These are phyloP conservation scores for Noccaea caerulescens DNA, from an alignment of 345 rosid species.

Conservation along the genomic window DNA sequence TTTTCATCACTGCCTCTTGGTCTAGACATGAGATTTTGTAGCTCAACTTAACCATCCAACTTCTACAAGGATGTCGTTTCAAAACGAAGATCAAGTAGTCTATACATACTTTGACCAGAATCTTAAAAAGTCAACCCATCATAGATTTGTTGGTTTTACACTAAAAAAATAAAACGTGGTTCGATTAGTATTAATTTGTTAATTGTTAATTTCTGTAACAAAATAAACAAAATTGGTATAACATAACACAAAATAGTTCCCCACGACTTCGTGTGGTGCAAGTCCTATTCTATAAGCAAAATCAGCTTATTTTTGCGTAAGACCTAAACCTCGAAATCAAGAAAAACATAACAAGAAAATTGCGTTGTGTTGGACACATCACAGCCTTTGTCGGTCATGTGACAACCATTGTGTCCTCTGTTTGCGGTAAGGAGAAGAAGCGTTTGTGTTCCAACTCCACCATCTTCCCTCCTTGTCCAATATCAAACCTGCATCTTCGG, in stretches of 20 bases:
- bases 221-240: too few species aligned
- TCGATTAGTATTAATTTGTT: too few species aligned
- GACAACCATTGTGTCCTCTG: neutral
- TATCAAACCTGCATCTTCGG: constrained; percentile 73
- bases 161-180: too few species aligned
- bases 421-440: constrained; percentile 44
- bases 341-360: neutral
- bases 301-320: neutral
- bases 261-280: neutral
- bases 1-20: too few species aligned
- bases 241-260: neutral
- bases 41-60: constrained; percentile 1
- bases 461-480: constrained; percentile 81
- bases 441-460: constrained; percentile 69
- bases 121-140: too few species aligned
- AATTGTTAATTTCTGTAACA: too few species aligned
- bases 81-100: too few species aligned
- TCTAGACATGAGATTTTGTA: too few species aligned
- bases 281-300: neutral
- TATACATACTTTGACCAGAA: too few species aligned
- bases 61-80: too few species aligned
- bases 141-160: too few species aligned
- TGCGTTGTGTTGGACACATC: neutral
- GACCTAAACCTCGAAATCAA: neutral
- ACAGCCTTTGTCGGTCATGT: neutral